Percentiles rank a stretch among this genome's conserved stretches.
phyloP scores from a whole-genome alignment of 306 rosid species.

The Myrica gale region DNA sequence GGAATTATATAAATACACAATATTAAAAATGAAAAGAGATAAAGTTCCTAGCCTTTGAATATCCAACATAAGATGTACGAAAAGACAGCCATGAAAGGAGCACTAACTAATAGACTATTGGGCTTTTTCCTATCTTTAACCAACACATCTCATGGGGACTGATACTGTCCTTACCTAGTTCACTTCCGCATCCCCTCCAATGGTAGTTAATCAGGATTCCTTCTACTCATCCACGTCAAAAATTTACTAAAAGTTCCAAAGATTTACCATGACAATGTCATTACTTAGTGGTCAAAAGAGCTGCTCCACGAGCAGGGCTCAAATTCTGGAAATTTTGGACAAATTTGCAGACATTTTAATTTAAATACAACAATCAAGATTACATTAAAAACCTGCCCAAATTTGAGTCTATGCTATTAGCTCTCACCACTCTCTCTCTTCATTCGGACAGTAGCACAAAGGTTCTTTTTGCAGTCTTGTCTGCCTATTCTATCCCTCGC shows the following conservation, averaged over 20 bases:
- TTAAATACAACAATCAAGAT: background rate
- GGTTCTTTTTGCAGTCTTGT: background rate
- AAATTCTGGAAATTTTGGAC: background rate
- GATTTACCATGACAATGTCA: background rate
- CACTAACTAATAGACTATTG: constrained; percentile 6
- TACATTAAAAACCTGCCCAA: background rate
- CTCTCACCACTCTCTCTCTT: background rate
- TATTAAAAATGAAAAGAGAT: background rate
- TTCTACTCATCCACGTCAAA: background rate
- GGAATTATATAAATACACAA: background rate
- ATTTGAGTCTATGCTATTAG: background rate
- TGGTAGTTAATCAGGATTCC: background rate
- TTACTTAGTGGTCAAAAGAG: background rate
- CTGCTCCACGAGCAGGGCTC: background rate
- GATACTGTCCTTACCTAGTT: background rate
- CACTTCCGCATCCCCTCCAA: background rate
- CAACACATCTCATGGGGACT: background rate
- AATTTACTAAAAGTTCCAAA: background rate
- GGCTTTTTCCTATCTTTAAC: background rate
- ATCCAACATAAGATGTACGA: background rate
- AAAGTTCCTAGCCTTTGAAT: constrained; percentile 8
- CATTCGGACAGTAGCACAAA: background rate
- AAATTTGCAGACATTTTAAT: background rate
- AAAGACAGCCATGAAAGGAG: background rate
- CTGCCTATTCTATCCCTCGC: background rate